phyloP scores from a whole-genome alignment of 2,329 filamentous ascomycete species.

The Alternaria sp. region DNA sequence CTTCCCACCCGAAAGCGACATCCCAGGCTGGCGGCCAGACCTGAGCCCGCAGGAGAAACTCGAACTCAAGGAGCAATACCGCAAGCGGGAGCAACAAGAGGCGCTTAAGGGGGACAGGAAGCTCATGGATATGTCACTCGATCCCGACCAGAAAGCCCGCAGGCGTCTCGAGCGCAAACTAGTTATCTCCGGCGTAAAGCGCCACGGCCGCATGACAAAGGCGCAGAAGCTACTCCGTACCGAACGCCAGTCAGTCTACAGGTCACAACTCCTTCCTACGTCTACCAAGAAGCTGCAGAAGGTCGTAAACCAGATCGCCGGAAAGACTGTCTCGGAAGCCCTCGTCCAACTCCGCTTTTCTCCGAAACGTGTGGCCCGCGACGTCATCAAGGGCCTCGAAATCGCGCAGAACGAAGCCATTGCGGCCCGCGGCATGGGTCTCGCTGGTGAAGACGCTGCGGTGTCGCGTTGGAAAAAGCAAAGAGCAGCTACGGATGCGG shows the following conservation, averaged over 20 bases:
- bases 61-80: conserved; percentile 16
- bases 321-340: conserved; percentile 93
- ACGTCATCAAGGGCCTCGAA: conserved; percentile 80
- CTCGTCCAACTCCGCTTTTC: conserved; percentile 94
- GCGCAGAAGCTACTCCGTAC: conserved; percentile 71
- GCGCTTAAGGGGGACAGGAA: conserved; percentile 53
- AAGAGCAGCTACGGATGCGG: conserved; percentile 18
- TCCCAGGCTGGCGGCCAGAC: conserved; percentile 32
- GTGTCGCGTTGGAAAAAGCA: conserved; percentile 29
- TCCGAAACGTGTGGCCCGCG: conserved; percentile 87
- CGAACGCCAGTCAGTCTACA: conserved; percentile 64
- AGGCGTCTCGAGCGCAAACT: conserved; percentile 83
- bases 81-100: conserved; percentile 10
- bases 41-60: conserved; percentile 23
- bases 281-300: conserved; percentile 90
- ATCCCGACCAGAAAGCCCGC: conserved; percentile 76
- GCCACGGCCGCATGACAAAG: conserved; percentile 70
- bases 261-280: conserved; percentile 79
- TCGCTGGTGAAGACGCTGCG: conserved; percentile 52
- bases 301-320: conserved; percentile 84
- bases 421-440: conserved; percentile 82
- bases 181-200: conserved; percentile 76
- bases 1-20: conserved; percentile 32
- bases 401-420: conserved; percentile 82
- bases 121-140: conserved; percentile 63